Evolutionary conservation across 306 rosid species (phyloP), one percentile per base, ranked within the genome.

Genomic region (Medicago ruthenica): DNA sequence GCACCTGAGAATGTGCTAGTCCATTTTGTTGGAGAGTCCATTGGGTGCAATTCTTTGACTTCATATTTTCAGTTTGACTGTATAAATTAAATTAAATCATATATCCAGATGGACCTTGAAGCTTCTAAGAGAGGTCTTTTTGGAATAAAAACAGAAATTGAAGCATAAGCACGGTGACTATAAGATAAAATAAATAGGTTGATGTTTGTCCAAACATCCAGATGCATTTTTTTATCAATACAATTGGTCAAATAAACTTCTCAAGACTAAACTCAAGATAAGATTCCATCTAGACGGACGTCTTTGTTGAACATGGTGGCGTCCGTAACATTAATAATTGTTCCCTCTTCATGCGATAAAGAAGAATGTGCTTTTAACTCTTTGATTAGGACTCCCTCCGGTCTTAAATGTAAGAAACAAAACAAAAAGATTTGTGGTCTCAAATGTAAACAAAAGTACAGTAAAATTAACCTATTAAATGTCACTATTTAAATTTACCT

Each of bases 291-390:
- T 15, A 80, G 68, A 22, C 15, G 80, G 72, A 22, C 15, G 80
- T 78, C 76, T 47, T 27, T 40, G 24, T 77, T 71, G 67, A 77
- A 66, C 76, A 67, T 40, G 76, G 42, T 41, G 9, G 58, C 44
- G 10, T 34, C 7, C 7, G 37, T 48, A 1, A 44, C 17, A 21
- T 3, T 44, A 21, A 47, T 41, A 64, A 40, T 27, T 27, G 0
- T 27, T 27, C 31, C 0, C 31, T 27, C 31, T 27, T 4, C 31
- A 27, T 27, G 31, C 27, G n/a, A n/a, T 1, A 24, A 24, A 24
- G 3, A 24, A 24, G 27, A 24, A 24, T 24, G 27, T 24, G 27
- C 27, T 24, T n/a, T n/a, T n/a, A n/a, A n/a, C n/a, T n/a, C n/a
- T n/a, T n/a, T n/a, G n/a, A n/a, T n/a, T n/a, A n/a, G n/a, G n/a